phyloP scores from a whole-genome alignment of 495 filamentous ascomycete species.

The Annulohypoxylon moriforme region DNA sequence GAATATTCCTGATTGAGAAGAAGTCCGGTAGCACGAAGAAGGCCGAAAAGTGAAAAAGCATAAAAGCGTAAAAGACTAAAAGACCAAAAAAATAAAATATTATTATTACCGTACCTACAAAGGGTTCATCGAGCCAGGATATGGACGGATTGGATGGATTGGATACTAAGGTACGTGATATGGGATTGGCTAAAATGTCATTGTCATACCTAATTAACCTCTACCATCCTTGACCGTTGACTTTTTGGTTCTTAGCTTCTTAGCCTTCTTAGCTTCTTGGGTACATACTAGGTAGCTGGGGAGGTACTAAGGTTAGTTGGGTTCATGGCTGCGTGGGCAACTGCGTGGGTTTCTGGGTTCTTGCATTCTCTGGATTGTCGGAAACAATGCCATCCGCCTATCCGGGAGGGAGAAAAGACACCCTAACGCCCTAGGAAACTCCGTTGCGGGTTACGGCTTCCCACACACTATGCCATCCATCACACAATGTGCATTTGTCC shows the following conservation, averaged over 20 bases:
- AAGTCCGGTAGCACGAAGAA: constrained; percentile 30
- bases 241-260: constrained; percentile 7
- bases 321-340: too few relatives aligned
- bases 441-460: constrained; percentile 19
- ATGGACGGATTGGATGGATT: constrained; percentile 1
- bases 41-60: constrained; percentile 8
- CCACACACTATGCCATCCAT: too few relatives aligned
- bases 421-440: constrained; percentile 33
- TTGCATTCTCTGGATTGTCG: constrained; percentile 32
- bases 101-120: constrained; percentile 14
- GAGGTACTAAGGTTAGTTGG: too few relatives aligned
- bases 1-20: constrained; percentile 44
- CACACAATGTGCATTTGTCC: too few relatives aligned
- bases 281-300: too few relatives aligned
- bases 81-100: not conserved
- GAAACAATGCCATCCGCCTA: constrained; percentile 47
- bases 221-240: constrained; percentile 23
- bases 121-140: constrained; percentile 8
- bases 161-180: not conserved
- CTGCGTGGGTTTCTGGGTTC: not conserved
- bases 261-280: too few relatives aligned
- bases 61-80: constrained; percentile 7
- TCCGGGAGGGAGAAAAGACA: constrained; percentile 36
- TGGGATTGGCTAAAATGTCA: not conserved
- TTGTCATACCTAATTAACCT: constrained; percentile 24